These are phyloP conservation scores for Selaginella tamariscina DNA, from an alignment of 75 land plant genomes.

Conservation along the genomic window DNA sequence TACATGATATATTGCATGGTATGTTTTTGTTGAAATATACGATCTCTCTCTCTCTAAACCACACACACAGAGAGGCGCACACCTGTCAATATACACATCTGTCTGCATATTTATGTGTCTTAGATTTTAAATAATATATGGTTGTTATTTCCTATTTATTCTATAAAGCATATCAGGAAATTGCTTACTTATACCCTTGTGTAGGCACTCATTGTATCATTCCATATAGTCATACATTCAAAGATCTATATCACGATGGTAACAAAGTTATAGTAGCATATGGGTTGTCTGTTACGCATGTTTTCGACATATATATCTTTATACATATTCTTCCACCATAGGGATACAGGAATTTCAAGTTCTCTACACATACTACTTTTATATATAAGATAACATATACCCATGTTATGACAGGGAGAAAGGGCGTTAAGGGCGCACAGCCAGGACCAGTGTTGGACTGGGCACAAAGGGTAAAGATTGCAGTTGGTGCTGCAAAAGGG, in stretches of 20 bases:
- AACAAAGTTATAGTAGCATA: not conserved
- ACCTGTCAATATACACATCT: not conserved
- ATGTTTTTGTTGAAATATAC: not conserved
- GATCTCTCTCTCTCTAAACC: too few relatives aligned
- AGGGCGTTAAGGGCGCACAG: conserved; percentile 86
- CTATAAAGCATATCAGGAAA: not conserved
- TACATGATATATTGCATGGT: conserved; percentile 41
- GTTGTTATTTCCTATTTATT: too few relatives aligned
- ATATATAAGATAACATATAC: not conserved
- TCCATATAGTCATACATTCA: not conserved
- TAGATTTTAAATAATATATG: too few relatives aligned
- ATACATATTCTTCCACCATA: too few relatives aligned
- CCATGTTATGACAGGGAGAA: conserved; percentile 40
- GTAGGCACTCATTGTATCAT: not conserved
- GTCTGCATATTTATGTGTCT: not conserved
- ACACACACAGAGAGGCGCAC: too few relatives aligned
- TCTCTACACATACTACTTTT: not conserved
- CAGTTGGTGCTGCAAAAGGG: conserved; percentile 16
- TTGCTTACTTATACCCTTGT: not conserved
- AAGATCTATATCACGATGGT: not conserved
- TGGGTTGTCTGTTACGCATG: not conserved
- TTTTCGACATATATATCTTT: too few relatives aligned
- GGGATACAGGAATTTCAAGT: not conserved
- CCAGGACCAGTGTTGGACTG: conserved; percentile 78
- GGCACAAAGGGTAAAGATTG: conserved; percentile 78